A percentile compares a stretch with the other conserved stretches of the same genome.
Conservation (phyloP, 805 yeast species). For the Metschnikowia kofuensis region DNA sequence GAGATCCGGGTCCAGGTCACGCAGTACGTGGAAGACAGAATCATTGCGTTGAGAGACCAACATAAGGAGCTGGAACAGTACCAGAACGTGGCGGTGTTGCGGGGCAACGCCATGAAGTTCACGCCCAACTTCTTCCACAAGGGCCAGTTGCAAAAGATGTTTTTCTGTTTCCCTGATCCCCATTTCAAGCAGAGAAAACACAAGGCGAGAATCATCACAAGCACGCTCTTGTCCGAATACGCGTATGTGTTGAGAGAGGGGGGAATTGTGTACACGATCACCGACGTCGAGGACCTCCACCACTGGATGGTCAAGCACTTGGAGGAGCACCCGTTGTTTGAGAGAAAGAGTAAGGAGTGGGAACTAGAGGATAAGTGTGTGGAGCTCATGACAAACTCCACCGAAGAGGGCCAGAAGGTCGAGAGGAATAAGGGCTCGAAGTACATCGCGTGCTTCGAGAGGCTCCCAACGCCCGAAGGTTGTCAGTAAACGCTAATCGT, state of each 20-base stretch:
- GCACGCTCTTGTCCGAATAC: conserved; percentile 84
- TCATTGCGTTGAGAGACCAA: conserved; percentile 78
- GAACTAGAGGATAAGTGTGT: conserved; percentile 81
- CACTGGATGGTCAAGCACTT: conserved; percentile 95
- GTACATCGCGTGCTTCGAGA: conserved; percentile 81
- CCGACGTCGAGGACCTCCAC: conserved; percentile 92
- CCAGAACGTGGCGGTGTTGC: conserved; percentile 82
- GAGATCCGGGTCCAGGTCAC: conserved; percentile 98
- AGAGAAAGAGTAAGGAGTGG: conserved; percentile 75
- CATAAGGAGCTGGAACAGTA: conserved; percentile 42
- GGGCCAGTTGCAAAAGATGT: conserved; percentile 83
- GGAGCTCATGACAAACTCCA: conserved; percentile 80
- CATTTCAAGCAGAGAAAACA: conserved; percentile 97
- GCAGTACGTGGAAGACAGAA: conserved; percentile 92
- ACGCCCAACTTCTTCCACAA: conserved; percentile 88
- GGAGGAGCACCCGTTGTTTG: conserved; percentile 87
- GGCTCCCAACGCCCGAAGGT: conserved; percentile 59
- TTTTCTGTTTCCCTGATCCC: conserved; percentile 99
- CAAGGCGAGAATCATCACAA: conserved; percentile 93
- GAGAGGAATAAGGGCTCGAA: conserved; percentile 85
- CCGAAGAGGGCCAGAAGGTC: conserved; percentile 98
- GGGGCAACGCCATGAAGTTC: conserved; percentile 98
- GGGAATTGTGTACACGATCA: conserved; percentile 89
- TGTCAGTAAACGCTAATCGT: conserved; percentile 8
- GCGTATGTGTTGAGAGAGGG: conserved; percentile 86